Base-by-base conservation (phyloP, 2,329 filamentous ascomycete genomes). In the Ceratocystis destructans region DNA sequence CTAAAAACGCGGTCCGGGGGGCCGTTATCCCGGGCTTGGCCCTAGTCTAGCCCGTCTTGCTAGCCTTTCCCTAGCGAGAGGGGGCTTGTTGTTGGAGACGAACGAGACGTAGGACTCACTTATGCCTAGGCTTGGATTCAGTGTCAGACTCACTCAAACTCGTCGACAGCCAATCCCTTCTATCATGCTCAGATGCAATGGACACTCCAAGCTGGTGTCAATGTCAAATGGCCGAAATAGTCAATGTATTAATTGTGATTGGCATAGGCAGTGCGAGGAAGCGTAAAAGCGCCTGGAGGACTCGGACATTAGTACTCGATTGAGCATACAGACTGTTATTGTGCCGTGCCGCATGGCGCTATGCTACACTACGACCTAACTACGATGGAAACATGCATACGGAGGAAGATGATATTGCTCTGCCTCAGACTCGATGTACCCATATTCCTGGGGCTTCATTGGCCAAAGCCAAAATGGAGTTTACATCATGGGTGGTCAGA, bases 231-330 rank as follows among this genome's bases (percentile, higher is more conserved):
- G 15, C 45, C 45, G 15, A 15, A 25, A 25, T 55, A 37, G 22
- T 55, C 20, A 15, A 5, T 55, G 53, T 59, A 25, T 12, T 59
- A 59, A 59, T 33, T 59, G 53, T n/a, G 53, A 59, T 59, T 59
- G 53, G n/a, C 53, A 33, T 59, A 28, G 53, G 25, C 10, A 59
- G 33, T 37, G 53, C 28, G 15, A n/a, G 25, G 25, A 59, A 31
- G 25, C 25, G 28, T 31, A 31, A 31, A 57, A 31, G 10, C 17
- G 3, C 10, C 8, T 28, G 7, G 53, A 59, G 53, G 10, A 59
- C 4, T 33, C 53, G 53, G 53, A 33, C 53, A 33, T 59, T 59
- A 33, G 53, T 20, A 33, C 53, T 33, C 6, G n/a, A 59, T 59
- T 59, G 53, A 59, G 53, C 1, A 59, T 12, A 57, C 7, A 12